Percentiles rank a stretch among this genome's conserved stretches.
These are phyloP conservation scores for Podospora appendiculata DNA, from an alignment of 495 filamentous ascomycete species.

Conservation along the genomic window DNA sequence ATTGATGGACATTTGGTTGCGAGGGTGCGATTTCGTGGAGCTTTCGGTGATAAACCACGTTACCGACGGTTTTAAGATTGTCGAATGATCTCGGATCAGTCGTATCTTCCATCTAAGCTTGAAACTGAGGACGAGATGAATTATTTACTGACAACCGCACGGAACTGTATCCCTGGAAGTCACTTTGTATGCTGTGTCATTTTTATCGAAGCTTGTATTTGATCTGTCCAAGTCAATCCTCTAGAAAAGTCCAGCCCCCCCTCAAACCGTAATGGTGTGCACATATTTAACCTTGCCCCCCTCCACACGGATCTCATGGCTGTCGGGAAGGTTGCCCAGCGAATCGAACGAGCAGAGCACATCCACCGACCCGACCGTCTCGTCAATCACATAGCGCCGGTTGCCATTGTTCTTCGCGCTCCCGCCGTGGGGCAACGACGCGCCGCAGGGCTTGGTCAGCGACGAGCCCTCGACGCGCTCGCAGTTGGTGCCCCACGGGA, in stretches of 20 bases:
- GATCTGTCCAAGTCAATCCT: no score
- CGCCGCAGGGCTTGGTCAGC: slow-evolving; percentile 33
- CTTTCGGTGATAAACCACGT: no score
- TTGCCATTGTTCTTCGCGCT: slow-evolving; percentile 31
- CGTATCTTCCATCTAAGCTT: no score
- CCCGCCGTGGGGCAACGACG: slow-evolving; percentile 29
- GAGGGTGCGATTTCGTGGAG: no score
- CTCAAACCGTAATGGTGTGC: slow-evolving; percentile 29
- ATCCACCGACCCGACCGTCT: slow-evolving; percentile 37
- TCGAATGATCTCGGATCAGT: no score
- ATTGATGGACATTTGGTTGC: no score
- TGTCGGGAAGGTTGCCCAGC: slow-evolving; percentile 36
- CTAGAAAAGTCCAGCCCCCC: not conserved
- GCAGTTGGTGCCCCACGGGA: slow-evolving; percentile 41
- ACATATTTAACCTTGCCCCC: slow-evolving; percentile 40
- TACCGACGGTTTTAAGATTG: no score
- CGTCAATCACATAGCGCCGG: slow-evolving; percentile 44
- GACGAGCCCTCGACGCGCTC: slow-evolving; percentile 37
- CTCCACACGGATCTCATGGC: slow-evolving; percentile 38
- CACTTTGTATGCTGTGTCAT: no score
- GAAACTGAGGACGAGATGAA: no score
- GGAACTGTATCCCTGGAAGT: no score
- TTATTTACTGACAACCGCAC: no score
- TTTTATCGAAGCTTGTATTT: no score
- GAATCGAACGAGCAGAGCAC: slow-evolving; percentile 40